Evolutionary conservation across 75 land plant genomes (phyloP).

Genomic region (Picea sitchensis): DNA sequence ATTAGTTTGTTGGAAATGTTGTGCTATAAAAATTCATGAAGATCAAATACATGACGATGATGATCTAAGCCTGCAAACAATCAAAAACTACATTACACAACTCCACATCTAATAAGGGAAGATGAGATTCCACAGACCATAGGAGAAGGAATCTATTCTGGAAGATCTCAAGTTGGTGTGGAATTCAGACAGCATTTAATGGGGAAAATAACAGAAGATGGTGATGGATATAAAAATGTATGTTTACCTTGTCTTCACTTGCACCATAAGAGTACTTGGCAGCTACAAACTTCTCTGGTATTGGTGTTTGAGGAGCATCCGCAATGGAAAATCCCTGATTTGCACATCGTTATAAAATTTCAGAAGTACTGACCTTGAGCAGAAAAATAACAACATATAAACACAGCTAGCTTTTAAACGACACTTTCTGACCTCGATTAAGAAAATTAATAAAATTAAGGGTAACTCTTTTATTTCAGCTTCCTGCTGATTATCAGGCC

Average conservation of each 20-base stretch:
- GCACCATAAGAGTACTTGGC: slow-evolving; percentile 71
- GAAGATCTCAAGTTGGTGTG: no score
- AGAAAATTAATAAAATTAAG: no score
- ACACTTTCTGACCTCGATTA: no score
- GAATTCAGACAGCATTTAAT: neutral
- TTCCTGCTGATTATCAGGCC: no score
- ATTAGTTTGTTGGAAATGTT: slow-evolving; percentile 4
- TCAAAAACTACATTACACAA: slow-evolving; percentile 14
- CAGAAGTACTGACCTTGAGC: no score
- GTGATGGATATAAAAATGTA: neutral
- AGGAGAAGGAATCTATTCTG: neutral
- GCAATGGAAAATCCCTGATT: slow-evolving; percentile 58
- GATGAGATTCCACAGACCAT: neutral
- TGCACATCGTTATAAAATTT: neutral
- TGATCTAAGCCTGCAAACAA: slow-evolving; percentile 38
- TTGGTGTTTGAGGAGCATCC: slow-evolving; percentile 21
- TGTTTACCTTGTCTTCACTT: slow-evolving; percentile 25
- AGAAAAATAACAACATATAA: no score
- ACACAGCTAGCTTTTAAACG: no score
- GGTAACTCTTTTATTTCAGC: no score
- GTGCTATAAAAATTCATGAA: slow-evolving; percentile 5
- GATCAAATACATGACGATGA: slow-evolving; percentile 4
- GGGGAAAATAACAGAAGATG: neutral
- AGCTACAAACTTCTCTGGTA: slow-evolving; percentile 82
- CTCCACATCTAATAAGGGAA: neutral